A percentile compares a stretch with the other conserved stretches of the same genome.
Conservation (phyloP, 306 rosid genomes). For the Cucumis hystrix region DNA sequence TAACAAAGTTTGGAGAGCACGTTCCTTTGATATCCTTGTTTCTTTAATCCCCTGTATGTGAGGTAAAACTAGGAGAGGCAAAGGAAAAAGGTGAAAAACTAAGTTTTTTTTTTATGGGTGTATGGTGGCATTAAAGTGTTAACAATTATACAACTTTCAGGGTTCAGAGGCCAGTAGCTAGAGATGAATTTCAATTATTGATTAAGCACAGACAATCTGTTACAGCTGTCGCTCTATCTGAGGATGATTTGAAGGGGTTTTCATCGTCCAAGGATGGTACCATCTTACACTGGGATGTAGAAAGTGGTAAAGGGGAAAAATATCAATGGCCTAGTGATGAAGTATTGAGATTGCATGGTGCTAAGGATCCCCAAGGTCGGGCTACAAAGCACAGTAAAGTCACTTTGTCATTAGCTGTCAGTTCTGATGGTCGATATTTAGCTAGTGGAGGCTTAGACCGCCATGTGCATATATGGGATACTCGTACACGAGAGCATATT, state of each 20-base stretch:
- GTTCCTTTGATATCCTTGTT: neutral
- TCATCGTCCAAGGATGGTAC: slow-evolving; percentile 90
- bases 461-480: slow-evolving; percentile 97
- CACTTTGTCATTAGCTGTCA: slow-evolving; percentile 56
- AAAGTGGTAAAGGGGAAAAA: slow-evolving; percentile 59
- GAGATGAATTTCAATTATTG: slow-evolving; percentile 43
- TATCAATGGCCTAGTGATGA: slow-evolving; percentile 67
- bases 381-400: slow-evolving; percentile 61
- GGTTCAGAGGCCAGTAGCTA: slow-evolving; percentile 39
- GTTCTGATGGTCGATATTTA: slow-evolving; percentile 87
- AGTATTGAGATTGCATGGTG: slow-evolving; percentile 61
- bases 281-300: slow-evolving; percentile 83
- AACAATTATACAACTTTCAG: slow-evolving; percentile 19
- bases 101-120: neutral
- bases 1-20: neutral
- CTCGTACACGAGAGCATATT: slow-evolving; percentile 73
- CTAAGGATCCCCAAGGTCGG: slow-evolving; percentile 65
- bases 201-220: slow-evolving; percentile 72
- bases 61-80: neutral
- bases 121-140: neutral
- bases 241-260: slow-evolving; percentile 74
- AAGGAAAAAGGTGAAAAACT: neutral
- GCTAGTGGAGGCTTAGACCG: slow-evolving; percentile 87
- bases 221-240: slow-evolving; percentile 68
- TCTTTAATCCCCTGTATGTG: neutral